Evolutionary conservation across 164 flowering plant species (phyloP).

Genomic region (Tinospora cordifolia): DNA sequence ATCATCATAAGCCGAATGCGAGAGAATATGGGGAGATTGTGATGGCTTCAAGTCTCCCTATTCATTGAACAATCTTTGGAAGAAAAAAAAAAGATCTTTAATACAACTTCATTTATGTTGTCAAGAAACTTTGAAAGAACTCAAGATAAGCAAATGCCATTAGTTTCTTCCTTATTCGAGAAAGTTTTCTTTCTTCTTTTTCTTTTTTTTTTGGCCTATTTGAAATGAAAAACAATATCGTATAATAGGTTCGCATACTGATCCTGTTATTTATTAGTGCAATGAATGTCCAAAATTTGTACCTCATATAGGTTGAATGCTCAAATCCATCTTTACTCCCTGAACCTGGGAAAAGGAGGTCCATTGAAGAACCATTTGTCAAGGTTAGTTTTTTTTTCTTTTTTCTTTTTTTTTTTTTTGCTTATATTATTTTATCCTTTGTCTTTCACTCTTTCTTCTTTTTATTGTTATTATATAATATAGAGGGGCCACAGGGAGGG

Average conservation of each 20-base stretch:
- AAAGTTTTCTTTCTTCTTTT: background rate
- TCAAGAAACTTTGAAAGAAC: background rate
- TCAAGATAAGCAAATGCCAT: background rate
- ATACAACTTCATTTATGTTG: too few relatives aligned
- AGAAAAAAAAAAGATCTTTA: too few relatives aligned
- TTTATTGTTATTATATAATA: too few relatives aligned
- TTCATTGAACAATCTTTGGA: too few relatives aligned
- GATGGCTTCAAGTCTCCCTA: too few relatives aligned
- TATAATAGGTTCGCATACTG: background rate
- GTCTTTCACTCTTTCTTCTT: background rate
- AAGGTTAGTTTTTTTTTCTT: slow-evolving; percentile 44
- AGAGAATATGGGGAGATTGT: too few relatives aligned
- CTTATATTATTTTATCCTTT: too few relatives aligned
- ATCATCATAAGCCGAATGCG: too few relatives aligned
- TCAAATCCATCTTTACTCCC: slow-evolving; percentile 95
- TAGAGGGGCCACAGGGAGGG: too few relatives aligned
- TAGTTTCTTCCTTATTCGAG: background rate
- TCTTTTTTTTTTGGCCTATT: background rate
- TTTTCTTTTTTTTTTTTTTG: background rate
- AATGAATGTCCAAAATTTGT: background rate
- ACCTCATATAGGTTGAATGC: slow-evolving; percentile 66
- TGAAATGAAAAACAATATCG: background rate
- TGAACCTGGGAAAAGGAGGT: slow-evolving; percentile 71
- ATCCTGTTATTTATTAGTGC: background rate
- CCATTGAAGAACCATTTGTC: slow-evolving; percentile 87